Evolutionary conservation across 208 protist species (phyloP).

Genomic region (Wallacemonas sp.): DNA sequence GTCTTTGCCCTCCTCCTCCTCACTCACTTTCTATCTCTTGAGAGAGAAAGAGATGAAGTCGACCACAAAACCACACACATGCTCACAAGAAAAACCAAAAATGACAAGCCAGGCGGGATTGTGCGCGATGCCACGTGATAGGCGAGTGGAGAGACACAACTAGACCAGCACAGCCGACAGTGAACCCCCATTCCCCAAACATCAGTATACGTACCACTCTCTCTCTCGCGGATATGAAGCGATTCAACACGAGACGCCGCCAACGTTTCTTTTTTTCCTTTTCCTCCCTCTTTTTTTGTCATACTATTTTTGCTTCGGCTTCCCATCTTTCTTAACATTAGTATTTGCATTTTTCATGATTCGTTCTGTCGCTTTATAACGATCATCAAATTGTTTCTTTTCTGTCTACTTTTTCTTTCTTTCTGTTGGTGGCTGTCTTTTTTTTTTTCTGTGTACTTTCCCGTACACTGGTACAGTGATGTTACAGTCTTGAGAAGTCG

Average conservation of each 20-base stretch:
- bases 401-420: constrained; percentile 12
- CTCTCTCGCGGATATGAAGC: constrained; percentile 42
- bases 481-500: background rate
- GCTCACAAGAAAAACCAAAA: too few relatives aligned
- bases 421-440: constrained; percentile 15
- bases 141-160: background rate
- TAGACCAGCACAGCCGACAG: background rate
- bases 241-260: constrained; percentile 12
- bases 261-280: constrained; percentile 15
- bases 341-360: constrained; percentile 15
- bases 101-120: too few relatives aligned
- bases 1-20: too few relatives aligned
- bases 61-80: too few relatives aligned
- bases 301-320: constrained; percentile 6
- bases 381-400: constrained; percentile 17
- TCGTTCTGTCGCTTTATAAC: constrained; percentile 3
- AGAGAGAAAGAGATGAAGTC: too few relatives aligned
- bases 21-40: too few relatives aligned
- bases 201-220: constrained; percentile 7
- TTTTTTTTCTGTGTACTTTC: constrained; percentile 14
- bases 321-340: constrained; percentile 10
- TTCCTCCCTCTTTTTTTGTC: constrained; percentile 13
- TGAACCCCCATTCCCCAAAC: background rate
- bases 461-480: background rate
- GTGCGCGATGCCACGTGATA: too few relatives aligned